Percentiles rank a stretch among this genome's conserved stretches.
Conservation (phyloP, 179 eudicot species). For the Patellifolia procumbens region DNA sequence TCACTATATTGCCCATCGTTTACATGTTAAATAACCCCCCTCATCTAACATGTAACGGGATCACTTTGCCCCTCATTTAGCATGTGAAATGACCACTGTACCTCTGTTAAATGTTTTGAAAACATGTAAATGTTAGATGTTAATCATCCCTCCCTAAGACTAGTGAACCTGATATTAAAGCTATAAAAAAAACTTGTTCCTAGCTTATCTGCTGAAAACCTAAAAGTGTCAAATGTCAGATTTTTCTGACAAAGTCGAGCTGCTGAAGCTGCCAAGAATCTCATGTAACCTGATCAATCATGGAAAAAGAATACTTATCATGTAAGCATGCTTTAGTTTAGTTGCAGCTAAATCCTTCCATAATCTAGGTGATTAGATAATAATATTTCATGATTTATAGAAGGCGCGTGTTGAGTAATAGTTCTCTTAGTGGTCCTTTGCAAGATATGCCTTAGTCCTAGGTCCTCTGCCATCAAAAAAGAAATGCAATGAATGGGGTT, state of each 20-base stretch:
- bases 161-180: background rate
- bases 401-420: background rate
- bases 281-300: background rate
- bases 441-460: constrained; percentile 1
- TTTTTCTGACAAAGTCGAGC: background rate
- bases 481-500: constrained; percentile 1
- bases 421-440: constrained; percentile 14
- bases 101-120: no score
- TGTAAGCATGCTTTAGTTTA: background rate
- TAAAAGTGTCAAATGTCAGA: background rate
- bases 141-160: no score
- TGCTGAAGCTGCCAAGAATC: constrained; percentile 1
- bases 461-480: background rate
- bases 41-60: no score
- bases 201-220: no score
- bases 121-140: no score
- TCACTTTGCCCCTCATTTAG: no score
- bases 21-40: no score
- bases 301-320: background rate
- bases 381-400: background rate
- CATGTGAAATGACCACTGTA: no score
- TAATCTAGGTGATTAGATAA: constrained; percentile 10
- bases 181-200: background rate
- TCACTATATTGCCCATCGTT: no score
- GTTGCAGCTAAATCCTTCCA: constrained; percentile 3